A percentile compares a stretch with the other conserved stretches of the same genome.
phyloP scores from a whole-genome alignment of 495 filamentous ascomycete genomes.

The Bombardia bombarda region DNA sequence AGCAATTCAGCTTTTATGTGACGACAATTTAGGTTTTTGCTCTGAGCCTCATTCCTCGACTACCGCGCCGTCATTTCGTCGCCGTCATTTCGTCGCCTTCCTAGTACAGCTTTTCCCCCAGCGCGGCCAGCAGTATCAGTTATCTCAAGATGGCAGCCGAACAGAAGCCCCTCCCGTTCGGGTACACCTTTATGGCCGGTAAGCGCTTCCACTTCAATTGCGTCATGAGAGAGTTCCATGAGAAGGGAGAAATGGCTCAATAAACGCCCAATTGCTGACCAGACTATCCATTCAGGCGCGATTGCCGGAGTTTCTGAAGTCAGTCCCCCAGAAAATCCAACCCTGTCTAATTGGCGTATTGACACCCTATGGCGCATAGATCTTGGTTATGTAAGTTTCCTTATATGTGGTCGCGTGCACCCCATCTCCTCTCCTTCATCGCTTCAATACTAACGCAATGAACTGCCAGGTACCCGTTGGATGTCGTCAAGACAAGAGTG shows the following conservation, averaged over 20 bases:
- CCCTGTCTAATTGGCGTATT: constrained; percentile 16
- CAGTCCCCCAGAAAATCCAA: constrained; percentile 3
- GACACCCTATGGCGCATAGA: constrained; percentile 44
- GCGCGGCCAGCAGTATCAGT: not conserved
- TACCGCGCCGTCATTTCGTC: not conserved
- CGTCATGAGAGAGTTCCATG: not conserved
- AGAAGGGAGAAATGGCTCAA: constrained; percentile 8
- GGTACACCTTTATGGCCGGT: constrained; percentile 30
- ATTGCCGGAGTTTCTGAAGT: constrained; percentile 23
- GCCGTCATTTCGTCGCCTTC: not conserved
- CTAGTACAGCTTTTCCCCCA: not conserved
- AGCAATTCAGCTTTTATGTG: too few species aligned
- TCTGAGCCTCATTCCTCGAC: not conserved
- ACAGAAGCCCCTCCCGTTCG: constrained; percentile 26
- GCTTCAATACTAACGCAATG: constrained; percentile 8
- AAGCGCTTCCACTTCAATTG: constrained; percentile 3
- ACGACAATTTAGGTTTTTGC: constrained; percentile 1
- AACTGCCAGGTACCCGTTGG: constrained; percentile 79
- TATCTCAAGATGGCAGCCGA: constrained; percentile 20
- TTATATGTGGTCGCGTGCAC: constrained; percentile 10
- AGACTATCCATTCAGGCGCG: constrained; percentile 11
- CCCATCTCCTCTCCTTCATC: too few species aligned
- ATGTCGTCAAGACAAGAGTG: constrained; percentile 98
- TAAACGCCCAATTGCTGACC: constrained; percentile 12
- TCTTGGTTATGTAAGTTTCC: constrained; percentile 69